Base-by-base conservation (phyloP, 2,329 filamentous ascomycete species). In the Venturia nashicola region DNA sequence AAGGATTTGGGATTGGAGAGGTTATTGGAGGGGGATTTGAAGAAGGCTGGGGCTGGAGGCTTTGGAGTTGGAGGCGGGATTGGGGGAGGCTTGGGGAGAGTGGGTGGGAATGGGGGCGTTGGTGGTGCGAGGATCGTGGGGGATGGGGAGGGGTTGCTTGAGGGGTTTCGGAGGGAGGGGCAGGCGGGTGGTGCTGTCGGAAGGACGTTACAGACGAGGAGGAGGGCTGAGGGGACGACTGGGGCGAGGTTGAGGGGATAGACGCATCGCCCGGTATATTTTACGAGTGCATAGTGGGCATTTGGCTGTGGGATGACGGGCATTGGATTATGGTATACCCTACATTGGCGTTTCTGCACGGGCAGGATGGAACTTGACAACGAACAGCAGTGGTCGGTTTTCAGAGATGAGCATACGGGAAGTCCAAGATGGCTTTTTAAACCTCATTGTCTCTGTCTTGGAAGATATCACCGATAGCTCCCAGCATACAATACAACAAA, bases 1-100 rank as follows among this genome's bases (percentile, higher is more conserved):
- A 87, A 87, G 72, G 90, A 94, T 71, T 76, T 93, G 7, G 88
- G 89, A 0, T 77, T 94, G n/a, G 80, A 80, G 6, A 83, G 85
- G 65, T 77, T 94, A 70, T 86, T 92, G 34, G 36, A 57, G 11
- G 61, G 61, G 20, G 11, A 39, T 7, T 23, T n/a, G n/a, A 27
- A 32, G 27, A 27, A 27, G 4, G 4, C 2, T 27, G 60, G 27
- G 14, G 20, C 18, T 6, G n/a, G n/a, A 46, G n/a, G n/a, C 1
- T 7, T 8, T 20, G 43, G 43, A 8, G 18, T n/a, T 5, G 23
- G 23, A 16, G 20, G 11, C 7, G 44, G 48, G 12, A 40, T 16
- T 39, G 48, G 61, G 18, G 36, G 51, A 23, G 32, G 3, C n/a
- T 61, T 9, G 20, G 36, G 42, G 0, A 40, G 59, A 6, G 42